Conservation (phyloP, 2,329 filamentous ascomycete genomes). For the Diaporthe helianthi region DNA sequence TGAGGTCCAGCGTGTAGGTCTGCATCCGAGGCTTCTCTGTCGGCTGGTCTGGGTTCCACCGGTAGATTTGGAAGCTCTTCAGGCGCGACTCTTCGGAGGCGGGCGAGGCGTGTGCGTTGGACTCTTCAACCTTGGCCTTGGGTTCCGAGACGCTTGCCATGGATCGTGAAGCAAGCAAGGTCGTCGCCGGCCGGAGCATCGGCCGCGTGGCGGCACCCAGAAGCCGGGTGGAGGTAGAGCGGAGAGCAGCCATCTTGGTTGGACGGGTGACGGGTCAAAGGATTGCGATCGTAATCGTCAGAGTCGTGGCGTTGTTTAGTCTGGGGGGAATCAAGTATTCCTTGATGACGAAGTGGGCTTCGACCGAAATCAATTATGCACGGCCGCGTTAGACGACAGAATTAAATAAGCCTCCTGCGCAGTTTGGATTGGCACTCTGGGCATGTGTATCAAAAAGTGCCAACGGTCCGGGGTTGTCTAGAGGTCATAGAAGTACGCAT, state of each 20-base stretch:
- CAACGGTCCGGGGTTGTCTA: constrained; percentile 11
- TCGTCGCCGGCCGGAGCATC: constrained; percentile 46
- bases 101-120: constrained; percentile 43
- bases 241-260: constrained; percentile 66
- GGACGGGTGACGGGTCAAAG: constrained; percentile 16
- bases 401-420: constrained; percentile 11
- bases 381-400: constrained; percentile 9
- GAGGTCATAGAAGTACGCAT: constrained; percentile 24
- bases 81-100: constrained; percentile 70
- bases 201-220: constrained; percentile 54
- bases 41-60: constrained; percentile 95
- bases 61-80: constrained; percentile 98
- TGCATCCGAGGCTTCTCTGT: constrained; percentile 95
- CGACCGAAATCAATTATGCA: not conserved
- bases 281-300: not conserved
- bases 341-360: not conserved
- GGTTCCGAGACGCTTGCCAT: constrained; percentile 66
- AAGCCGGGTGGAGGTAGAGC: constrained; percentile 61
- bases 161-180: constrained; percentile 51
- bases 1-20: constrained; percentile 91
- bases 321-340: not conserved
- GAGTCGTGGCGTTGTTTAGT: constrained; percentile 14
- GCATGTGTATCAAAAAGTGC: constrained; percentile 24
- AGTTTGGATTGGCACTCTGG: constrained; percentile 10
- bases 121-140: constrained; percentile 31